Conservation (phyloP, 352 stramenopile genomes). For the Elongisporangium senticosum region DNA sequence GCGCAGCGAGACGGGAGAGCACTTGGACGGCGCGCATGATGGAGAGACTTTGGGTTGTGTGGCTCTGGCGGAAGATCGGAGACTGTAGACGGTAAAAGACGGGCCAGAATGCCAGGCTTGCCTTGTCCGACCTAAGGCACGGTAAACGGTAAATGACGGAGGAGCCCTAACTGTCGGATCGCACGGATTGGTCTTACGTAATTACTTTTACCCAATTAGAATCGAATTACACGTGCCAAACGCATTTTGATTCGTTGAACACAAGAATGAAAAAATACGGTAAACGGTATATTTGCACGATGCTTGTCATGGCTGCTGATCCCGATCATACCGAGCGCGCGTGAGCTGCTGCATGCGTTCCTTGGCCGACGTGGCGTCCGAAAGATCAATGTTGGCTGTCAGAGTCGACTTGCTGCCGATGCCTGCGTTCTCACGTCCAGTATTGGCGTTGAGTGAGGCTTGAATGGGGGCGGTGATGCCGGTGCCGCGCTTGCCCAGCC, state of each 20-base stretch:
- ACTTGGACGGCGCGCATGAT: conserved; percentile 24
- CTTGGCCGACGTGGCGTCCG: conserved; percentile 48
- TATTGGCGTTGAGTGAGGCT: conserved; percentile 23
- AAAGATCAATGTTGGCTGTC: conserved; percentile 31
- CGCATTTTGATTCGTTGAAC: neutral
- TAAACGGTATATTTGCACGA: neutral
- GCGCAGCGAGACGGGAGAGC: conserved; percentile 20
- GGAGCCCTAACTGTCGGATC: neutral
- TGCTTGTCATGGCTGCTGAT: conserved; percentile 6
- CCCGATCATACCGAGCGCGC: conserved; percentile 50
- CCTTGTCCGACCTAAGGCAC: neutral
- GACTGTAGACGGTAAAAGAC: neutral
- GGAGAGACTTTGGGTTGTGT: neutral
- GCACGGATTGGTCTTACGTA: neutral
- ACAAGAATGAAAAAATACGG: neutral
- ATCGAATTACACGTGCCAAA: neutral
- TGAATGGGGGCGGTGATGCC: conserved; percentile 69
- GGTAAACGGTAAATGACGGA: neutral
- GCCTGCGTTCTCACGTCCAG: conserved; percentile 39
- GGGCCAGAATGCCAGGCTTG: neutral
- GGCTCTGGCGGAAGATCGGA: neutral
- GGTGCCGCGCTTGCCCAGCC: conserved; percentile 73
- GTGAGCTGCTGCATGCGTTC: conserved; percentile 57
- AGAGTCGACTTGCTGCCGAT: conserved; percentile 34
- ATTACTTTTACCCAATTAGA: neutral